Base-by-base conservation (phyloP, 2,329 filamentous ascomycete genomes). In the Penicillium paneum region DNA sequence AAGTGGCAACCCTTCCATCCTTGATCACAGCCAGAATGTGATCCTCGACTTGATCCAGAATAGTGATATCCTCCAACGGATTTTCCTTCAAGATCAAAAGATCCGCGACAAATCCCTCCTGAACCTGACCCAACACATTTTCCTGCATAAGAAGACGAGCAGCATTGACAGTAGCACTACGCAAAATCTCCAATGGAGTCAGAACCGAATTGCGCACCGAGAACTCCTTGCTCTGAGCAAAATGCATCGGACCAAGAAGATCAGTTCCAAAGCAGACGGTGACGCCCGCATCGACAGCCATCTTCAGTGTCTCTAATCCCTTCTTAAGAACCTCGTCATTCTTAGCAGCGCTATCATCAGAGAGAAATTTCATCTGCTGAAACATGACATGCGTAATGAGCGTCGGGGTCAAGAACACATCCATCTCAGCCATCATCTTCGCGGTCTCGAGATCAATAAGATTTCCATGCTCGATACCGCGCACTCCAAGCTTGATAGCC, bases 231-330 rank as follows among this genome's bases (percentile, higher is more conserved):
- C 73, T 77, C 66, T 83, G 81, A n/a, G 75, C 74, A 13, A 72
- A 63, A 8, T 74, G 72, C 56, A 83, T 63, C 0, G 78, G 79
- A 0, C 80, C 81, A 0, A 84, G 72, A 8, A 83, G 71, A 66
- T 83, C 81, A 0, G 79, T 79, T 0, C 82, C 82, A 58, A 78
- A 83, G 63, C 81, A 84, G 38, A 85, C 79, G 0, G 73, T 79
- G 1, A 84, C 80, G 0, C 81, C 81, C 0, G 78, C 79, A 10
- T 80, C 74, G 19, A 73, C 67, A 3, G 80, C 80, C 19, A 83
- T 75, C 44, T 77, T 71, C 15, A 84, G 66, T 0, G 76, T 73
- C 13, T 70, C 59, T 3, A 83, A 60, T 1, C 82, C 81, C 3
- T 69, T 69, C 15, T 73, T 64, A 3, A 83, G 67, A 1, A 83